phyloP scores from a whole-genome alignment of 2,329 filamentous ascomycete genomes.

The Cytospora schulzeri region DNA sequence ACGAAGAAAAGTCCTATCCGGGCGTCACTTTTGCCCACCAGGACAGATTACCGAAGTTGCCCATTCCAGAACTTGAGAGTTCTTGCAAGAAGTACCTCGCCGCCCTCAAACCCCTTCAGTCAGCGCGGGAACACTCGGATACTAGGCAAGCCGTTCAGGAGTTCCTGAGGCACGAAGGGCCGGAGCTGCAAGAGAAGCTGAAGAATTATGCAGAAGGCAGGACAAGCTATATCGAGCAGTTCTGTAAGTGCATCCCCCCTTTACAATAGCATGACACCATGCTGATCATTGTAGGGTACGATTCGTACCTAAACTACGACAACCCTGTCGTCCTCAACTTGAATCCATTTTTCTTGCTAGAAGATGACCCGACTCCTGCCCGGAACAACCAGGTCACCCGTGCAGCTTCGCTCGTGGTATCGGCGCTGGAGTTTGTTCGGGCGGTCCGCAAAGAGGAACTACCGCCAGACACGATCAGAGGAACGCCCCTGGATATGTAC shows the following conservation, averaged over 20 bases:
- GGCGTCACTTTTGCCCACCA: slow-evolving; percentile 89
- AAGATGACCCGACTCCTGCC: slow-evolving; percentile 95
- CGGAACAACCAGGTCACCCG: slow-evolving; percentile 96
- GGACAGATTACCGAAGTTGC: slow-evolving; percentile 85
- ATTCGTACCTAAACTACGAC: slow-evolving; percentile 97
- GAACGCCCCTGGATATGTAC: slow-evolving; percentile 92
- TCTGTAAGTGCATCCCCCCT: slow-evolving; percentile 66
- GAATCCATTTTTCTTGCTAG: slow-evolving; percentile 95
- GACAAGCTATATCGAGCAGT: slow-evolving; percentile 97
- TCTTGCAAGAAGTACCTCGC: slow-evolving; percentile 80
- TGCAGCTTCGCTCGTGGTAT: slow-evolving; percentile 88
- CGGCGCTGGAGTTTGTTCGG: slow-evolving; percentile 86
- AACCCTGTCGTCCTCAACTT: slow-evolving; percentile 96
- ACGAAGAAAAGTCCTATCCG: slow-evolving; percentile 57
- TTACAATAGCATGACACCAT: slow-evolving; percentile 24
- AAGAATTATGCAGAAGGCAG: slow-evolving; percentile 89
- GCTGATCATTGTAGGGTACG: slow-evolving; percentile 68
- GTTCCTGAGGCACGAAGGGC: slow-evolving; percentile 80
- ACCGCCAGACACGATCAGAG: slow-evolving; percentile 81
- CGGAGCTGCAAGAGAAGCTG: slow-evolving; percentile 81
- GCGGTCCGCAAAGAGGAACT: slow-evolving; percentile 92
- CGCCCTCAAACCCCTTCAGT: slow-evolving; percentile 80
- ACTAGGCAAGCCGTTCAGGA: slow-evolving; percentile 79
- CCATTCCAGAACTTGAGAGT: slow-evolving; percentile 83
- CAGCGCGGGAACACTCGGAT: slow-evolving; percentile 77